Evolutionary conservation across 2,329 filamentous ascomycete species (phyloP), one percentile per base, ranked within the genome.

Genomic region (Lojkania enalia): DNA sequence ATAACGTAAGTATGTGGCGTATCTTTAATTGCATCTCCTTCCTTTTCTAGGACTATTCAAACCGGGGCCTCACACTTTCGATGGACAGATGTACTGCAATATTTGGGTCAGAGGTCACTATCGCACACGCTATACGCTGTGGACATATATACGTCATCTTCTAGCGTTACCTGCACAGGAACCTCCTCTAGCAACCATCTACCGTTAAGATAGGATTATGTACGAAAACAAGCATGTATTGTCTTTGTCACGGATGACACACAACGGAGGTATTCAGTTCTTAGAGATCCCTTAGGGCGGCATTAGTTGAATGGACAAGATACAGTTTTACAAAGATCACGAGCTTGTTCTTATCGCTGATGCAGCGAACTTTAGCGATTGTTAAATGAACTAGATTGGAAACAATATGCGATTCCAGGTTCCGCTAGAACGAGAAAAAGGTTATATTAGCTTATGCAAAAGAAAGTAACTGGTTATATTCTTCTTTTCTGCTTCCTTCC

Each of bases 1-100:
- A 53, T 9, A 2, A 20, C 20, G 45, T 40, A 23, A 39, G 43
- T 18, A 11, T 33, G 4, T 9, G 13, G 25, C 25, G 44, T 43
- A 52, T 39, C 19, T 4, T 49, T 18, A 32, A 52, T 23, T 54
- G 40, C 18, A 48, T 51, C 15, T 19, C n/a, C 9, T 51, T 38
- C 16, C 49, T 57, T 32, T 42, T 40, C 18, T n/a, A 57, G 35
- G 39, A 49, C 15, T 56, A 57, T 37, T 56, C 49, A 14, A 50
- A 40, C 18, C 41, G 47, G 5, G 15, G 15, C 9, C 39, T 56
- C 18, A 56, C 52, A 30, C 14, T 38, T 4, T 2, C 11, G 5
- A 49, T 37, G 3, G 51, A 60, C 37, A 48, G 51, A 37, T 35
- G 37, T 27, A 36, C 51, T 38, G 56, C 54, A 45, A 44, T 49